Percentiles rank a stretch among this genome's conserved stretches.
Evolutionary conservation across 2,329 filamentous ascomycete species (phyloP).

Genomic region (Endocalyx cinctus): DNA sequence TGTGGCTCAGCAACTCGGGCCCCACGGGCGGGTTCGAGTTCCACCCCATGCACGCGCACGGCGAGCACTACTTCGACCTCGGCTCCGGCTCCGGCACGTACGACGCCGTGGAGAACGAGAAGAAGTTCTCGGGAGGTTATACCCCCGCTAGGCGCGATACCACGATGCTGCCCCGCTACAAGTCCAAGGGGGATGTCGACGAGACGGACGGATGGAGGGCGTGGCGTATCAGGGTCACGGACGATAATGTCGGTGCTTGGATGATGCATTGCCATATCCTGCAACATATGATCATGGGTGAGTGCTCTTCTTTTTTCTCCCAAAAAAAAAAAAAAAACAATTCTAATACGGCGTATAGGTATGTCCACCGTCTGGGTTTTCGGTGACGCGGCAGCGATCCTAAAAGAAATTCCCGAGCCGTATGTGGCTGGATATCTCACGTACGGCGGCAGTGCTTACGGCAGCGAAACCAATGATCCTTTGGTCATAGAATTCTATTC

Average conservation of each 20-base stretch:
- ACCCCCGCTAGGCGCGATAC: slow-evolving; percentile 38
- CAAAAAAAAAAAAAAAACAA: background rate
- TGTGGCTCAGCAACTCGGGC: slow-evolving; percentile 39
- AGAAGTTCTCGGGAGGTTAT: slow-evolving; percentile 28
- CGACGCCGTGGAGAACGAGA: slow-evolving; percentile 44
- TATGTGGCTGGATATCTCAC: slow-evolving; percentile 36
- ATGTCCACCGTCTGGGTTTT: slow-evolving; percentile 40
- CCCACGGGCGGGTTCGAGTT: slow-evolving; percentile 35
- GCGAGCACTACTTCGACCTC: slow-evolving; percentile 48
- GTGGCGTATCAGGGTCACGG: slow-evolving; percentile 47
- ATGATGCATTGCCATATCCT: slow-evolving; percentile 59
- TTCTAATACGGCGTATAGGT: slow-evolving; percentile 15
- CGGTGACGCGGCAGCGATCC: slow-evolving; percentile 32
- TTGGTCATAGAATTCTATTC: slow-evolving; percentile 25
- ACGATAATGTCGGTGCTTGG: slow-evolving; percentile 52
- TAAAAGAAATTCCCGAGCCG: slow-evolving; percentile 26
- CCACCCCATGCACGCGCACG: slow-evolving; percentile 54
- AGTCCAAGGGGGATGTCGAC: slow-evolving; percentile 31
- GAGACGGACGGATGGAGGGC: slow-evolving; percentile 53
- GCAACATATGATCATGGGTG: slow-evolving; percentile 55
- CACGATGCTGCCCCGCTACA: slow-evolving; percentile 54
- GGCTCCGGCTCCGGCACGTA: slow-evolving; percentile 51
- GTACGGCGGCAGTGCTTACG: slow-evolving; percentile 42
- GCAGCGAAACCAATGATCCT: slow-evolving; percentile 32
- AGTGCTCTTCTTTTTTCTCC: slow-evolving; percentile 22